These are phyloP conservation scores for Bremia lactucae DNA, from an alignment of 352 stramenopile species.

Conservation along the genomic window DNA sequence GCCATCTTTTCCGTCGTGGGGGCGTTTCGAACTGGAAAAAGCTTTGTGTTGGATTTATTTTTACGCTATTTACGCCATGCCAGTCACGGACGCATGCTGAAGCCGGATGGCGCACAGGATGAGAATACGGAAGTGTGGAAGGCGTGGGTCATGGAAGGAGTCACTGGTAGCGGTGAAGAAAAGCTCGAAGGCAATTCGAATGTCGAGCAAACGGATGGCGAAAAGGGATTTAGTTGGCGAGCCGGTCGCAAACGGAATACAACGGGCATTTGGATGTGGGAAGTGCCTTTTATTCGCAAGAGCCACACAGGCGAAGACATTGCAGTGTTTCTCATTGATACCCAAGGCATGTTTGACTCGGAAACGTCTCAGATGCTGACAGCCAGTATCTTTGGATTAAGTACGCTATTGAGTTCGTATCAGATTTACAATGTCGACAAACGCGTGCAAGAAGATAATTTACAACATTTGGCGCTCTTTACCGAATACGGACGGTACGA, in stretches of 20 bases:
- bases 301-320: constrained; percentile 79
- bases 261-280: constrained; percentile 99
- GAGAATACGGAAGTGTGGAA: constrained; percentile 45
- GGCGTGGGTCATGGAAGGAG: constrained; percentile 49
- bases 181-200: constrained; percentile 83
- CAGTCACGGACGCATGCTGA: constrained; percentile 37
- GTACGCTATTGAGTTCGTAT: constrained; percentile 91
- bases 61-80: constrained; percentile 90
- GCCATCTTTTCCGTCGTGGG: constrained; percentile 96
- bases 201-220: constrained; percentile 58
- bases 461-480: constrained; percentile 99
- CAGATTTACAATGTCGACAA: constrained; percentile 99
- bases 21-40: constrained; percentile 98
- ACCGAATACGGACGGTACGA: constrained; percentile 94
- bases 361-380: constrained; percentile 98
- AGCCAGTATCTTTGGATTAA: constrained; percentile 97
- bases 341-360: constrained; percentile 99
- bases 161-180: constrained; percentile 35
- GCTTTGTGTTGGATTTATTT: constrained; percentile 96
- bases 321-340: constrained; percentile 97
- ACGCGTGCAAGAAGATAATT: constrained; percentile 97
- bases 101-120: constrained; percentile 31
- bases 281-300: constrained; percentile 92
- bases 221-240: constrained; percentile 93
- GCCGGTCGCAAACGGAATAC: constrained; percentile 95